Percentiles rank a stretch among this genome's conserved stretches.
phyloP scores from a whole-genome alignment of 1,284 basidiomycete species.

The Quambalaria eucalypti region DNA sequence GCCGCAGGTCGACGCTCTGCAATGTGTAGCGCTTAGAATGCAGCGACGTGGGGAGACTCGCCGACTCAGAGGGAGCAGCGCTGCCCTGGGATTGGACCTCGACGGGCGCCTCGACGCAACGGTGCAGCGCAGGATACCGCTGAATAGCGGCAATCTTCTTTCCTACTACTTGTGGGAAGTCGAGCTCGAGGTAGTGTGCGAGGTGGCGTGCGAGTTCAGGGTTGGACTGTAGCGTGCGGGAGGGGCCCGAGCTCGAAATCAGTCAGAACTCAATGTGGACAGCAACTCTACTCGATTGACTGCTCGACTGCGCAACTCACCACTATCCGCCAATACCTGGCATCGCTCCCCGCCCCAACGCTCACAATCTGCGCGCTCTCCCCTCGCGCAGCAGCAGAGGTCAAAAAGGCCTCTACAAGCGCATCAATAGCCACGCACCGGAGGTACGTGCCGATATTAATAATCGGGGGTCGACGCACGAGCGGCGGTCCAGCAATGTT shows the following conservation, averaged over 20 bases:
- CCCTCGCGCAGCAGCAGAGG: conserved; percentile 36
- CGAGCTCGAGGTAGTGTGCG: conserved; percentile 71
- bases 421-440: conserved; percentile 70
- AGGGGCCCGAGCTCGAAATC: conserved; percentile 46
- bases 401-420: conserved; percentile 66
- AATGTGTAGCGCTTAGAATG: background rate
- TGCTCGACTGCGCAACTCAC: conserved; percentile 52
- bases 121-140: background rate
- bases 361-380: conserved; percentile 67
- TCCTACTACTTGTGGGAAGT: conserved; percentile 73
- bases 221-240: conserved; percentile 52
- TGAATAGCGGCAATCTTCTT: conserved; percentile 54
- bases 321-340: conserved; percentile 78
- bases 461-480: conserved; percentile 59
- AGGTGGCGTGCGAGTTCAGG: conserved; percentile 35
- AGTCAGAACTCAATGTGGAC: background rate
- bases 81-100: background rate
- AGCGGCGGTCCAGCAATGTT: background rate
- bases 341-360: conserved; percentile 84
- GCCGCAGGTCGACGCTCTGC: conserved; percentile 2
- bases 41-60: background rate
- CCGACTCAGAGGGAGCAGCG: background rate
- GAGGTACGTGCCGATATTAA: conserved; percentile 89
- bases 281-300: background rate
- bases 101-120: background rate